A percentile compares a stretch with the other conserved stretches of the same genome.
phyloP scores from a whole-genome alignment of 2,329 filamentous ascomycete genomes.

The Trichoderma sp. region DNA sequence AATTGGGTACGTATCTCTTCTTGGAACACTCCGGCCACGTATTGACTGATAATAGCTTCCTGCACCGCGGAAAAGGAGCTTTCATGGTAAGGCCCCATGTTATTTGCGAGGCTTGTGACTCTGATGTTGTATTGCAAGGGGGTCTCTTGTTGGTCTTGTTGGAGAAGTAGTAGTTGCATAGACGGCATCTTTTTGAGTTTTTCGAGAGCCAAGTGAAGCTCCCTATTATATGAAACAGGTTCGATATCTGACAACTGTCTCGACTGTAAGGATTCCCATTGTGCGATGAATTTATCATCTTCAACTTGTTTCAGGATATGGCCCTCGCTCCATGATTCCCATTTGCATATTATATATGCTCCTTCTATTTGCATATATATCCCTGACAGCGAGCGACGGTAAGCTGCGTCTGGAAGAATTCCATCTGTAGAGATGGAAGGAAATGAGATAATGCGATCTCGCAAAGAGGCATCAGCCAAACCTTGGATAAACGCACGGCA shows the following conservation, averaged over 20 bases:
- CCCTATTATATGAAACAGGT: constrained; percentile 55
- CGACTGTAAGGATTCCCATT: constrained; percentile 53
- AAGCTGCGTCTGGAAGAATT: constrained; percentile 33
- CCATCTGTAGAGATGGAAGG: constrained; percentile 51
- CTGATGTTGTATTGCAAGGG: constrained; percentile 55
- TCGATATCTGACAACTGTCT: constrained; percentile 49
- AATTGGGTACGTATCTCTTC: constrained; percentile 51
- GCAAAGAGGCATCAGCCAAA: constrained; percentile 53
- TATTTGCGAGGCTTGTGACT: constrained; percentile 39
- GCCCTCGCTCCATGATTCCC: constrained; percentile 36
- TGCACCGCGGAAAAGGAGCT: constrained; percentile 22
- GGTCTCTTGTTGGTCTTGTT: constrained; percentile 59
- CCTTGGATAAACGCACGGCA: constrained; percentile 59
- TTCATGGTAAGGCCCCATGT: constrained; percentile 38
- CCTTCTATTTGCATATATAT: constrained; percentile 60
- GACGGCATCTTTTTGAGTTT: constrained; percentile 56
- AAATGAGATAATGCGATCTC: constrained; percentile 49
- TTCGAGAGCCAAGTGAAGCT: constrained; percentile 54
- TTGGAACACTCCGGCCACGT: constrained; percentile 57
- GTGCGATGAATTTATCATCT: constrained; percentile 43
- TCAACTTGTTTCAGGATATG: constrained; percentile 34
- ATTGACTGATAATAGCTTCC: constrained; percentile 46
- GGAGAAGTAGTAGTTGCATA: constrained; percentile 57
- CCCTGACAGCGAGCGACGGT: constrained; percentile 56
- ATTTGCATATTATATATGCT: constrained; percentile 54